These are phyloP conservation scores for Glonium stellatum DNA, from an alignment of 495 filamentous ascomycete species.

Conservation along the genomic window DNA sequence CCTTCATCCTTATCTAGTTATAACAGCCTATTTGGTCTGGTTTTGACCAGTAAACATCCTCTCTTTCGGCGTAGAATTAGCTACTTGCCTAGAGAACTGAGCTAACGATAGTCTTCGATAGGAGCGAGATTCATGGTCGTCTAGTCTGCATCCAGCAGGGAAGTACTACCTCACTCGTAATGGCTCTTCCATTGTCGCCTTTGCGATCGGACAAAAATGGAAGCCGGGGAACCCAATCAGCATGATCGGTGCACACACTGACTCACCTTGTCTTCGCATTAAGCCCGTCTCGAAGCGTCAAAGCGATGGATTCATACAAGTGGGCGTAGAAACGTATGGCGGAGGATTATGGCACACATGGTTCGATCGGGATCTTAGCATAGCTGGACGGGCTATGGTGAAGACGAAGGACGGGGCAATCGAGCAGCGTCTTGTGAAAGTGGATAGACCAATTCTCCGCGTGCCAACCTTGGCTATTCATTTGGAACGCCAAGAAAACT, in stretches of 20 bases:
- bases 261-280: slow-evolving; percentile 81
- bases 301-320: slow-evolving; percentile 82
- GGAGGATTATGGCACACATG: slow-evolving; percentile 77
- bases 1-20: too few relatives aligned
- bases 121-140: slow-evolving; percentile 86
- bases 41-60: background rate
- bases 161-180: slow-evolving; percentile 97
- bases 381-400: slow-evolving; percentile 84
- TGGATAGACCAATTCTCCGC: slow-evolving; percentile 82
- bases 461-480: slow-evolving; percentile 93
- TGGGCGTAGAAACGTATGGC: slow-evolving; percentile 94
- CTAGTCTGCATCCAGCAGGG: slow-evolving; percentile 72
- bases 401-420: slow-evolving; percentile 66
- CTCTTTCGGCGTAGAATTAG: background rate
- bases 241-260: slow-evolving; percentile 95
- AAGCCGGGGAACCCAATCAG: slow-evolving; percentile 87
- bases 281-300: slow-evolving; percentile 92
- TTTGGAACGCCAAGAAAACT: slow-evolving; percentile 74
- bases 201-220: slow-evolving; percentile 89
- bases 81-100: background rate
- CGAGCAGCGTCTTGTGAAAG: slow-evolving; percentile 78
- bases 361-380: slow-evolving; percentile 92
- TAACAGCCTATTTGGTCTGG: too few relatives aligned
- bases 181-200: slow-evolving; percentile 86
- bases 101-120: slow-evolving; percentile 29